phyloP scores from a whole-genome alignment of 257 asterid species.

The Coffea eugenioides region DNA sequence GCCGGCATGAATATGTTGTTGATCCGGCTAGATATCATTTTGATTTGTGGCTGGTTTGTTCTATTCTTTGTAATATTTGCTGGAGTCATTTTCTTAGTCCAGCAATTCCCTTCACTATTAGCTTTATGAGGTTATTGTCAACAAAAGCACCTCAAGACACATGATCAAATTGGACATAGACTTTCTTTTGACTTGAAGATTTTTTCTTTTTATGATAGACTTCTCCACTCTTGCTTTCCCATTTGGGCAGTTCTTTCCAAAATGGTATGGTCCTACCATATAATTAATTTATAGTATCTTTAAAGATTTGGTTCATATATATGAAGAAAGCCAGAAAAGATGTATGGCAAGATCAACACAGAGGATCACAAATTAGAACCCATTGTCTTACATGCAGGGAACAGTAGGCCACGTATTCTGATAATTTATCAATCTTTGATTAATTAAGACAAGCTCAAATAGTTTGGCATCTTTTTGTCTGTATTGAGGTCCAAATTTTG shows the following conservation, averaged over 20 bases:
- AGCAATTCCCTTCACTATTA: background rate
- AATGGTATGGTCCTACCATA: slow-evolving; percentile 1
- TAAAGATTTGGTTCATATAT: background rate
- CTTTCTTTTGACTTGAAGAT: background rate
- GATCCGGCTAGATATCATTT: background rate
- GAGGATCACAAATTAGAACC: background rate
- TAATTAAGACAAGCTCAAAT: background rate
- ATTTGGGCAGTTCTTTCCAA: background rate
- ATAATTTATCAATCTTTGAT: background rate
- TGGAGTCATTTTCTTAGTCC: background rate
- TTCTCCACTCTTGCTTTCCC: background rate
- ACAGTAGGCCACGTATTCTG: background rate
- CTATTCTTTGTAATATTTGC: background rate
- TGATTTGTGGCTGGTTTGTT: background rate
- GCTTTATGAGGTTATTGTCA: background rate
- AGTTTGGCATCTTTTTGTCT: background rate
- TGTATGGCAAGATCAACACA: background rate
- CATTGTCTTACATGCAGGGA: background rate
- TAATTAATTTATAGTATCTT: background rate
- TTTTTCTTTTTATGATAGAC: too few species aligned
- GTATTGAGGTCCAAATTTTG: background rate
- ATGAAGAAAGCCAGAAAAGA: background rate
- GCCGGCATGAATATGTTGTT: background rate
- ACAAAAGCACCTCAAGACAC: background rate
- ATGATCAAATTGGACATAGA: background rate